phyloP scores from a whole-genome alignment of 1,284 basidiomycete genomes.

The Cerrena zonata region DNA sequence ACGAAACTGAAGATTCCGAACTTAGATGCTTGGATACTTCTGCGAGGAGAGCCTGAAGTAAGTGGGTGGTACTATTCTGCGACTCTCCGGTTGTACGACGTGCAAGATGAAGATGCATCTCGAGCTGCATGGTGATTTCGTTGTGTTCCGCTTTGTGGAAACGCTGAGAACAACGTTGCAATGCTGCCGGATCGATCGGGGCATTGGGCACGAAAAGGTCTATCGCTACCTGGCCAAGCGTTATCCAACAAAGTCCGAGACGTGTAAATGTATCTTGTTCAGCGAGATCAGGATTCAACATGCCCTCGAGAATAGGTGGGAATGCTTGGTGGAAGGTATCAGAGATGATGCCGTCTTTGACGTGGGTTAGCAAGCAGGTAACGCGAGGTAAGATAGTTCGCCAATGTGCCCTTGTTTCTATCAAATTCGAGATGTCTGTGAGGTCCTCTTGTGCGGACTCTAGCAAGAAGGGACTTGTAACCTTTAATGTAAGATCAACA shows the following conservation, averaged over 20 bases:
- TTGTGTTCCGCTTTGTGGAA: constrained; percentile 47
- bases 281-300: constrained; percentile 5
- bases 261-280: constrained; percentile 1
- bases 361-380: background rate
- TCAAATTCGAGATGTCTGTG: background rate
- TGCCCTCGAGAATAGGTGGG: constrained; percentile 10
- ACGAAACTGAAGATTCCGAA: constrained; percentile 2
- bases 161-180: constrained; percentile 49
- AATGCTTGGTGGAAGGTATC: constrained; percentile 10
- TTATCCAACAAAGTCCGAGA: constrained; percentile 64
- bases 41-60: constrained; percentile 34
- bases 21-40: constrained; percentile 16
- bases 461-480: background rate
- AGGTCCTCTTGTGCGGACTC: background rate
- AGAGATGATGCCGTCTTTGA: background rate
- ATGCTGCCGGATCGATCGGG: constrained; percentile 82
- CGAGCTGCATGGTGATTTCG: constrained; percentile 48
- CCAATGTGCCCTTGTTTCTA: background rate
- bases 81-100: constrained; percentile 54
- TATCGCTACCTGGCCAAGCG: constrained; percentile 54
- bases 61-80: constrained; percentile 43
- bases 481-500: background rate
- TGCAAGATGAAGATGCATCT: constrained; percentile 58
- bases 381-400: background rate
- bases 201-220: constrained; percentile 80